A percentile compares a stretch with the other conserved stretches of the same genome.
Conservation (phyloP, 371 early-diverging fungal genomes). For the Aphelidium insulamus region DNA sequence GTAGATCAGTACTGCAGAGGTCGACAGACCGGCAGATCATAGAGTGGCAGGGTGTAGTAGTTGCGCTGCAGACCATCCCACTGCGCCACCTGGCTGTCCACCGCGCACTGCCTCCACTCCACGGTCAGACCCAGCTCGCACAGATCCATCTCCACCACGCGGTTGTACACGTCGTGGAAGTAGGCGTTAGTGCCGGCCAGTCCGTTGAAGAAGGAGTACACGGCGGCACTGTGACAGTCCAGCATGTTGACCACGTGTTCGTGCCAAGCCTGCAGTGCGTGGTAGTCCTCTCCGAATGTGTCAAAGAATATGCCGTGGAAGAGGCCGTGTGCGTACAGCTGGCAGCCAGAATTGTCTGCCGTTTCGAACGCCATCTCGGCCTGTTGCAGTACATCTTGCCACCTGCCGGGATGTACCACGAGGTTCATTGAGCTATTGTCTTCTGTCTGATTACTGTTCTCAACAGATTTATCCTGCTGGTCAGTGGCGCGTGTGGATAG, state of each 20-base stretch:
- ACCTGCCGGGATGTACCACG: constrained; percentile 54
- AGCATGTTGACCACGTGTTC: constrained; percentile 54
- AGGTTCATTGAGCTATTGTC: too few species aligned
- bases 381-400: constrained; percentile 72
- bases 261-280: constrained; percentile 68
- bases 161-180: constrained; percentile 84
- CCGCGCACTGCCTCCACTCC: too few species aligned
- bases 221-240: constrained; percentile 25
- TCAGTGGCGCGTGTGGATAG: too few species aligned
- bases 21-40: too few species aligned
- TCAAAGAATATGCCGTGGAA: constrained; percentile 75
- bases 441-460: too few species aligned
- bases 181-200: constrained; percentile 75
- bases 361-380: constrained; percentile 44
- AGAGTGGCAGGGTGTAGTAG: too few species aligned
- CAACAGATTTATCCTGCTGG: too few species aligned
- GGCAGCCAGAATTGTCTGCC: too few species aligned
- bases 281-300: constrained; percentile 84
- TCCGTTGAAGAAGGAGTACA: constrained; percentile 88
- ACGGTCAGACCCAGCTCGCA: constrained; percentile 47
- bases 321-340: too few species aligned
- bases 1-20: too few species aligned
- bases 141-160: constrained; percentile 59
- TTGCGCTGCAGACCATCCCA: too few species aligned
- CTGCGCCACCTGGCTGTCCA: too few species aligned